Evolutionary conservation across 805 yeast genomes (phyloP).

Genomic region (Lipomyces yamanashiensis): DNA sequence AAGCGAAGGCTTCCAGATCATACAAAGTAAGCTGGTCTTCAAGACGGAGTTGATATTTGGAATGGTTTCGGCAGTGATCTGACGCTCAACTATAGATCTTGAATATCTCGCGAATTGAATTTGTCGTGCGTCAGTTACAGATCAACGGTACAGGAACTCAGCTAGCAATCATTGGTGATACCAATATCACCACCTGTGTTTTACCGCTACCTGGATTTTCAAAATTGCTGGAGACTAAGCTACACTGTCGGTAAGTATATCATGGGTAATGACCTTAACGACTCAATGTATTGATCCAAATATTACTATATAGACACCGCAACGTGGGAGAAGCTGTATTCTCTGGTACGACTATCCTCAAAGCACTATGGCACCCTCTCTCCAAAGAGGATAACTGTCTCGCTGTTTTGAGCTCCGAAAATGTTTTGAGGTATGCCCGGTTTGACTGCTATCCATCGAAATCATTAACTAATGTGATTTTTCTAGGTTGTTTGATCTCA

Average conservation of each 20-base stretch:
- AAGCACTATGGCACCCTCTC: conserved; percentile 36
- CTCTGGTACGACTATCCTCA: conserved; percentile 8
- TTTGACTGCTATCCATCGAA: not conserved
- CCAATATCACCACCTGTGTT: conserved; percentile 15
- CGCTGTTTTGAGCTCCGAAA: conserved; percentile 27
- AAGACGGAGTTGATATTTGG: not conserved
- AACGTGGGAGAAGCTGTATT: conserved; percentile 6
- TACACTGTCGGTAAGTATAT: conserved; percentile 19
- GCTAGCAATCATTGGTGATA: conserved; percentile 34
- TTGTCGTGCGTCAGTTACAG: conserved; percentile 22
- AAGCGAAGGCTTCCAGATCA: conserved; percentile 1
- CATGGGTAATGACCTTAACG: not conserved
- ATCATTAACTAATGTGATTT: not conserved
- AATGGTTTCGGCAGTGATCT: not conserved
- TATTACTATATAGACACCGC: conserved; percentile 6
- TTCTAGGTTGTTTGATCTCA: conserved; percentile 45
- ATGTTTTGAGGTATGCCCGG: conserved; percentile 10
- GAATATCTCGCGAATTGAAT: conserved; percentile 22
- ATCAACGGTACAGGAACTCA: conserved; percentile 33
- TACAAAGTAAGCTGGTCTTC: conserved; percentile 21
- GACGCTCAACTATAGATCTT: conserved; percentile 12
- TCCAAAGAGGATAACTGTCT: conserved; percentile 29
- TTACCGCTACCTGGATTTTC: conserved; percentile 32
- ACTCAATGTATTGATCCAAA: not conserved
- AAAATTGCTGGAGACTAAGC: conserved; percentile 8